Evolutionary conservation across 1,139 yeast species (phyloP).

Genomic region (Yamadazyma spencermartinsiae): DNA sequence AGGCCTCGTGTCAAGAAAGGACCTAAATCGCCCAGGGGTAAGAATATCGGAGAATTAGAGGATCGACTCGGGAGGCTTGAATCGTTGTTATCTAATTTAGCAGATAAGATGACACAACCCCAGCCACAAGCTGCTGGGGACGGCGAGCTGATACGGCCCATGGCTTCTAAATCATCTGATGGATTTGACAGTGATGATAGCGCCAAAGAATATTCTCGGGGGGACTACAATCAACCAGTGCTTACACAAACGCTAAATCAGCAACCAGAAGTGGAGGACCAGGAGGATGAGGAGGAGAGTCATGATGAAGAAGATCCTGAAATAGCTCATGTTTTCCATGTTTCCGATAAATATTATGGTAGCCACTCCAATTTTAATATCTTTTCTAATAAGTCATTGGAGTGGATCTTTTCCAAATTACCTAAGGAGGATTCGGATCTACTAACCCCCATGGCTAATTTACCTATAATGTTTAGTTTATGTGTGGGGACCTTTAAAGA

Average conservation of each 20-base stretch:
- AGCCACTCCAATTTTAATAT: conserved; percentile 20
- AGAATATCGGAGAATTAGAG: conserved; percentile 11
- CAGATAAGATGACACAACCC: conserved; percentile 11
- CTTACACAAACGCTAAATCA: too few species aligned
- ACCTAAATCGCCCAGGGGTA: conserved; percentile 7
- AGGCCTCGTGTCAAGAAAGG: conserved; percentile 13
- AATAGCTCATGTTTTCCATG: conserved; percentile 3
- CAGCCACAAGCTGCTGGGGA: too few species aligned
- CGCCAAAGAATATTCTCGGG: background rate
- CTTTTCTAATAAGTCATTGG: conserved; percentile 19
- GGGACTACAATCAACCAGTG: too few species aligned
- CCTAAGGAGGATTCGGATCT: conserved; percentile 16
- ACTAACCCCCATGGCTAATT: conserved; percentile 30
- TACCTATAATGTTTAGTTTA: conserved; percentile 30
- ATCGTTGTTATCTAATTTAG: conserved; percentile 9
- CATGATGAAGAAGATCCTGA: background rate
- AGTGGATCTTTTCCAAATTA: conserved; percentile 17
- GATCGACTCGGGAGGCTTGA: conserved; percentile 14
- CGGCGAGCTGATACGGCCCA: too few species aligned
- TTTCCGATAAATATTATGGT: conserved; percentile 18
- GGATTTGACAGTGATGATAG: background rate
- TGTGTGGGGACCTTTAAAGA: conserved; percentile 24
- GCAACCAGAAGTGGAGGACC: too few species aligned
- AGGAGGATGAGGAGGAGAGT: conserved; percentile 1
- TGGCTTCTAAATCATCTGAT: background rate